Evolutionary conservation across 2,329 filamentous ascomycete species (phyloP), one percentile per base, ranked within the genome.

Genomic region (Tolypocladium tundrense): DNA sequence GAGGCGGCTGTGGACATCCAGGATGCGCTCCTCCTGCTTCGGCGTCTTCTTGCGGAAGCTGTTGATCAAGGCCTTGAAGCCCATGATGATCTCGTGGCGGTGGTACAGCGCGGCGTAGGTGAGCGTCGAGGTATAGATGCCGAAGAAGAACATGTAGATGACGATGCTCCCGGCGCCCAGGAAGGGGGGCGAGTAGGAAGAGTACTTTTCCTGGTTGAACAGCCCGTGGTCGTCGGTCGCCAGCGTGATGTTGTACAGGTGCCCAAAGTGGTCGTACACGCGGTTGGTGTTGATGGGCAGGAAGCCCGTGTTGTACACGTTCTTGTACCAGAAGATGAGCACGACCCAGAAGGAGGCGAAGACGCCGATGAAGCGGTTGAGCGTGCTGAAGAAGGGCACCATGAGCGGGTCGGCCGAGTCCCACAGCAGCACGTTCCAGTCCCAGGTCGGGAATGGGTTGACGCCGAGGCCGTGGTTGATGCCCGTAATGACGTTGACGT

Each of bases 351-450:
- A 77, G 50, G 77, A 80, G 40, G 81, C 61, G 14, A 84, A 74
- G 54, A 81, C 76, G 37, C 84, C 84, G 51, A 85, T 70, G 60
- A 86, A 74, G 27, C 80, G 82, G 68, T 88, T 88, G 57, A 83
- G 74, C 50, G 85, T 86, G 35, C 80, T 81, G 70, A 84, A 80
- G 65, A 79, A 80, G 4, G 79, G 79, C 9, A 78, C 72, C 73
- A 78, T 77, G 56, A 78, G 70, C 1, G 75, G 75, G 58, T 77
- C 75, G 62, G 72, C 66, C 43, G 72, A 73, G 55, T 74, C 72
- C 72, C 72, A 74, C 4, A 76, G 71, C 24, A 78, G 61, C 51
- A 77, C 66, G 61, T 79, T 79, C 77, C 77, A 79, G 62, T 79
- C 77, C 60, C 75, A 77, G 3, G 77, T 79, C 3, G 77, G 74